Evolutionary conservation across 2,329 filamentous ascomycete species (phyloP).

Genomic region (Xylariaceae sp.): DNA sequence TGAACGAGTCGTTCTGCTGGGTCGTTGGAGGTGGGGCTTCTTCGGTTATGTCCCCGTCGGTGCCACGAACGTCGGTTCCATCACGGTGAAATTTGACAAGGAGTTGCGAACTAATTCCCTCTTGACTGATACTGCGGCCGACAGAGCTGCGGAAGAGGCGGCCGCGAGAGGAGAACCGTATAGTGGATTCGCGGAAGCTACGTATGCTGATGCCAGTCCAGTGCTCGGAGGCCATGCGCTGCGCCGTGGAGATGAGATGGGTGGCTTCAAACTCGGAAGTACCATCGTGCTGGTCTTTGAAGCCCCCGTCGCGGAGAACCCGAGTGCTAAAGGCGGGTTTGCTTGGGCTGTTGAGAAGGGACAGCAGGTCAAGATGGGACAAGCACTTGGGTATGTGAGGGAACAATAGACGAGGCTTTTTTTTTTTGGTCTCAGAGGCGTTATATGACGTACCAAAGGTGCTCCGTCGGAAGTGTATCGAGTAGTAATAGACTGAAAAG

Average conservation of each 20-base stretch:
- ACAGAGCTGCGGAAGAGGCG: slow-evolving; percentile 79
- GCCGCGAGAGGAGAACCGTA: slow-evolving; percentile 75
- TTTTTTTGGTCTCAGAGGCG: too few relatives aligned
- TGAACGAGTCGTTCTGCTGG: slow-evolving; percentile 89
- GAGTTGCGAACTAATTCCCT: slow-evolving; percentile 92
- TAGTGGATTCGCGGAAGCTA: slow-evolving; percentile 88
- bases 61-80: slow-evolving; percentile 95
- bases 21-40: slow-evolving; percentile 95
- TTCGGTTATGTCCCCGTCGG: slow-evolving; percentile 95
- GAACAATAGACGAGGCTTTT: slow-evolving; percentile 19
- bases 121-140: slow-evolving; percentile 87
- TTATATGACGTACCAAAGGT: too few relatives aligned
- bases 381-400: slow-evolving; percentile 76
- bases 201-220: slow-evolving; percentile 73
- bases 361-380: slow-evolving; percentile 82
- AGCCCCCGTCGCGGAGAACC: slow-evolving; percentile 69
- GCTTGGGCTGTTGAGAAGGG: slow-evolving; percentile 85
- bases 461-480: too few relatives aligned
- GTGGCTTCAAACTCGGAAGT: slow-evolving; percentile 92
- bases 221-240: slow-evolving; percentile 82
- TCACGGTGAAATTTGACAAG: slow-evolving; percentile 93
- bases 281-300: slow-evolving; percentile 97
- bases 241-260: slow-evolving; percentile 91
- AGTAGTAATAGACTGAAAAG: too few relatives aligned
- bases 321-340: slow-evolving; percentile 66